Conservation (phyloP, 768 basidiomycete genomes). For the Serendipita sp. region DNA sequence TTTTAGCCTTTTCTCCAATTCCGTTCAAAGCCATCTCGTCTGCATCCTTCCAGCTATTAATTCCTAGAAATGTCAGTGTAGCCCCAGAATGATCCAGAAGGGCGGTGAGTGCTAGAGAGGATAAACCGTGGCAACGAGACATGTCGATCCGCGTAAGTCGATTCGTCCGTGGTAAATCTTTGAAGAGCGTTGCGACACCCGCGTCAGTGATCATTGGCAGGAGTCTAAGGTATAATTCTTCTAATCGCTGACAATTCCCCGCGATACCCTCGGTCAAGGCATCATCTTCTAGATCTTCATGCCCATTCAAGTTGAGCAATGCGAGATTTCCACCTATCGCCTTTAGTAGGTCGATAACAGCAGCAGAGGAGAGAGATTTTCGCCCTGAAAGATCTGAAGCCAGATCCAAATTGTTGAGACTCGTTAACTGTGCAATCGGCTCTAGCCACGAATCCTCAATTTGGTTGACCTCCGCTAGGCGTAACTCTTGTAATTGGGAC, state of each 20-base stretch:
- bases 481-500: constrained; percentile 46
- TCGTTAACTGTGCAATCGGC: constrained; percentile 30
- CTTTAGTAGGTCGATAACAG: constrained; percentile 37
- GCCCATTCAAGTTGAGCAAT: constrained; percentile 55
- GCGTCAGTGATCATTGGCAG: constrained; percentile 49
- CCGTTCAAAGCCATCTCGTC: constrained; percentile 32
- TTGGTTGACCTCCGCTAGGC: constrained; percentile 61
- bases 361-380: constrained; percentile 35
- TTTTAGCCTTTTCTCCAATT: constrained; percentile 20
- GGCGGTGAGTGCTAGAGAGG: constrained; percentile 36
- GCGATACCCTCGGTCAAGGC: constrained; percentile 47
- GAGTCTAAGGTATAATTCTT: constrained; percentile 36
- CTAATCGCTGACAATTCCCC: constrained; percentile 30
- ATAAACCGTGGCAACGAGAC: constrained; percentile 42
- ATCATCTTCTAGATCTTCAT: constrained; percentile 40
- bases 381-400: constrained; percentile 24
- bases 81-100: constrained; percentile 52
- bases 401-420: constrained; percentile 48
- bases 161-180: constrained; percentile 20
- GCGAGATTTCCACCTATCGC: constrained; percentile 38
- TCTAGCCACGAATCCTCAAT: constrained; percentile 49
- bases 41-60: constrained; percentile 64
- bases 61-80: constrained; percentile 39
- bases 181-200: constrained; percentile 56
- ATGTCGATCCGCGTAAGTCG: constrained; percentile 39